Conservation (phyloP, 2,329 filamentous ascomycete species). For the Plectosphaerella plurivora region DNA sequence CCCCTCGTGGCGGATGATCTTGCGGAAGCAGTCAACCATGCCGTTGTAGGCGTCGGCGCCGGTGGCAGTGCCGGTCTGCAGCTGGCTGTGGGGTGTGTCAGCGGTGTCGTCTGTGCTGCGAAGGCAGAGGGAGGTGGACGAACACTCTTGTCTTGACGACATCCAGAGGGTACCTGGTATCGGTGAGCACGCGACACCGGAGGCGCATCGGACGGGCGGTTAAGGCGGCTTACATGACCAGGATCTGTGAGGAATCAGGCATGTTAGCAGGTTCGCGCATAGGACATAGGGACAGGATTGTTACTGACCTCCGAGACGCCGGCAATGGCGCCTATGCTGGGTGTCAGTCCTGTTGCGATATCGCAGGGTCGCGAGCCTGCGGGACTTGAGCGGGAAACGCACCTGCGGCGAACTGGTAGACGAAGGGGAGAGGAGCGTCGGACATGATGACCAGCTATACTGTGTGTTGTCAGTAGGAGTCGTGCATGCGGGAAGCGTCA, state of each 20-base stretch:
- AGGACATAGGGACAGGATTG: neutral
- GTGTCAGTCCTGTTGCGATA: constrained; percentile 21
- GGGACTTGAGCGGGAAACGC: constrained; percentile 29
- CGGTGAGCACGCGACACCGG: constrained; percentile 12
- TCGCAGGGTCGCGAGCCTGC: constrained; percentile 2
- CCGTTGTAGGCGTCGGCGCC: constrained; percentile 88
- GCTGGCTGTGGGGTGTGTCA: constrained; percentile 56
- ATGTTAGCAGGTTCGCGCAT: constrained; percentile 15
- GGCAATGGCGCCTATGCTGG: constrained; percentile 72
- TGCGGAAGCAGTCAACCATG: constrained; percentile 97
- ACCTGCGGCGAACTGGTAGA: constrained; percentile 94
- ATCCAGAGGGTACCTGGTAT: constrained; percentile 87
- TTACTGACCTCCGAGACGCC: constrained; percentile 89
- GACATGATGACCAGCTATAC: constrained; percentile 46
- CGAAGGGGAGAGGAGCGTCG: constrained; percentile 78
- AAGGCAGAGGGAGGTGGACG: constrained; percentile 31
- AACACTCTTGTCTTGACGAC: constrained; percentile 98
- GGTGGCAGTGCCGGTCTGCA: constrained; percentile 69
- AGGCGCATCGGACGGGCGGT: neutral
- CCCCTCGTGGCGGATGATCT: constrained; percentile 96
- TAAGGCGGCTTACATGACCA: constrained; percentile 66
- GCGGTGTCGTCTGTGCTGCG: constrained; percentile 5
- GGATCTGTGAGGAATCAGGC: constrained; percentile 55
- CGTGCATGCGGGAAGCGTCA: neutral
- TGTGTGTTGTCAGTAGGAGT: neutral